Conservation (phyloP, 1,139 yeast genomes). For the Diutina sp. region DNA sequence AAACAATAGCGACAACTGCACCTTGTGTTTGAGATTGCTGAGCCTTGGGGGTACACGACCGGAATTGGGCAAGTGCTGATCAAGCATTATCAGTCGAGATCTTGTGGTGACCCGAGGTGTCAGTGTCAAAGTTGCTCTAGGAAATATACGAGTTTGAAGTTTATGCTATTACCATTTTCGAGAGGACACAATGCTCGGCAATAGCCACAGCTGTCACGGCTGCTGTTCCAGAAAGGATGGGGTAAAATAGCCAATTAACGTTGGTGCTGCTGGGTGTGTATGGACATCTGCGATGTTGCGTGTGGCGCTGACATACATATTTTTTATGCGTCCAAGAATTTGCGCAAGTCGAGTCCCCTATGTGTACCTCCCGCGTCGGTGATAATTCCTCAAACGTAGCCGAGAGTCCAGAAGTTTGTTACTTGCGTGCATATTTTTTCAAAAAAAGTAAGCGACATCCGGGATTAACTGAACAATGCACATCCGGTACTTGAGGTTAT, state of each 20-base stretch:
- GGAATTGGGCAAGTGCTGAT: neutral
- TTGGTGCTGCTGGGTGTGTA: neutral
- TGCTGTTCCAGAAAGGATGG: too few species aligned
- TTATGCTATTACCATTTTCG: too few species aligned
- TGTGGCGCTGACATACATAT: neutral
- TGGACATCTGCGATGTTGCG: neutral
- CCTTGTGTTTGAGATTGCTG: neutral
- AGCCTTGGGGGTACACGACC: neutral
- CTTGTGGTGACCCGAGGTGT: neutral
- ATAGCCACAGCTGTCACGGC: too few species aligned
- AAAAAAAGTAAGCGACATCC: neutral
- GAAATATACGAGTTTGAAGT: too few species aligned
- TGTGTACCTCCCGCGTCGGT: neutral
- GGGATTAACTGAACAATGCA: neutral
- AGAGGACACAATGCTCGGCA: too few species aligned
- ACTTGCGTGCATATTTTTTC: neutral
- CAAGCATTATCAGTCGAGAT: neutral
- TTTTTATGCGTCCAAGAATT: neutral
- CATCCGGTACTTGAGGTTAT: too few species aligned
- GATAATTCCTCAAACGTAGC: neutral
- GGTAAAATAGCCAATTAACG: neutral
- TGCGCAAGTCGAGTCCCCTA: neutral
- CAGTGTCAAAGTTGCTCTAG: neutral
- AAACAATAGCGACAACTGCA: neutral
- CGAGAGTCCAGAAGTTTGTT: neutral